Conservation (phyloP, 1,139 yeast species). For the Yamadazyma aaseri region DNA sequence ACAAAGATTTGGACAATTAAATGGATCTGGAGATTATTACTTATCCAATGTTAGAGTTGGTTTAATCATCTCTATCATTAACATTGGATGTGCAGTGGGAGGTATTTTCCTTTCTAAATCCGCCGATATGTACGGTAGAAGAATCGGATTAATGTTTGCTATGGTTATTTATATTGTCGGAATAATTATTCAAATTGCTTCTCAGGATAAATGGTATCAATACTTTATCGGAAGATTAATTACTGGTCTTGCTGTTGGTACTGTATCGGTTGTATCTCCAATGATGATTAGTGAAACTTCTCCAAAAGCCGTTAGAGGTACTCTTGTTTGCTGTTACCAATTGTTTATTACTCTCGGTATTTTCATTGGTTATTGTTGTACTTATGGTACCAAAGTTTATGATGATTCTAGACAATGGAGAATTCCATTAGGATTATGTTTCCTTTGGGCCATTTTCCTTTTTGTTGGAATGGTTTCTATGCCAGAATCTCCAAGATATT, state of each 20-base stretch:
- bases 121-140: constrained; percentile 57
- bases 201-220: constrained; percentile 25
- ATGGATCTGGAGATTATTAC: constrained; percentile 27
- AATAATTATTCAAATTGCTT: constrained; percentile 42
- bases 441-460: constrained; percentile 57
- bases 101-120: constrained; percentile 56
- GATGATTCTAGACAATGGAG: constrained; percentile 59
- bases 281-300: constrained; percentile 70
- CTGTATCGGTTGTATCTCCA: constrained; percentile 69
- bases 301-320: constrained; percentile 68
- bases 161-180: constrained; percentile 52
- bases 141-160: constrained; percentile 46
- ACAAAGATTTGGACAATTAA: constrained; percentile 43
- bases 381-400: constrained; percentile 62
- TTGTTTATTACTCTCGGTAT: constrained; percentile 69
- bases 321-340: constrained; percentile 69
- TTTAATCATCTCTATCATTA: constrained; percentile 62
- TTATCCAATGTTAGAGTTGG: constrained; percentile 52
- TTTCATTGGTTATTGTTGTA: constrained; percentile 63
- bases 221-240: constrained; percentile 59
- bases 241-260: constrained; percentile 73
- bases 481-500: constrained; percentile 63
- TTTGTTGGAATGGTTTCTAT: constrained; percentile 40
- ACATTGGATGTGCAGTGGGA: constrained; percentile 75
- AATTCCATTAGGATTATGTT: constrained; percentile 54